Evolutionary conservation across 495 filamentous ascomycete species (phyloP).

Genomic region (Aspergillus steynii): DNA sequence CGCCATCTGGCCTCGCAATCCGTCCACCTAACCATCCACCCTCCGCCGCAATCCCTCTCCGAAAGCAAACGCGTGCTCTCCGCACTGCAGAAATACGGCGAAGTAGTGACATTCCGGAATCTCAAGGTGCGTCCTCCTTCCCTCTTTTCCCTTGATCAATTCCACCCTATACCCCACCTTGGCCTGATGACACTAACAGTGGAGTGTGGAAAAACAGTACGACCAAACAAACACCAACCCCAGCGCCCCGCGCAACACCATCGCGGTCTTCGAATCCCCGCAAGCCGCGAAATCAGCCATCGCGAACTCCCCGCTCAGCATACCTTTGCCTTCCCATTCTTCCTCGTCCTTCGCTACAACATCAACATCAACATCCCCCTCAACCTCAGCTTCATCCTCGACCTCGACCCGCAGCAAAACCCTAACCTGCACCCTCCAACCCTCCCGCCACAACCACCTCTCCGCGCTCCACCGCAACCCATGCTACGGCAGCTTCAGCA

Average conservation of each 20-base stretch:
- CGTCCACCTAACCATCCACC: conserved; percentile 65
- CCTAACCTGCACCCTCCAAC: conserved; percentile 28
- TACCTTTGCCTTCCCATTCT: conserved; percentile 16
- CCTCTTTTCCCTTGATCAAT: conserved; percentile 2
- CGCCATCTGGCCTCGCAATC: conserved; percentile 28
- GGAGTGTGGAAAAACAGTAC: conserved; percentile 11
- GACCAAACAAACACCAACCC: conserved; percentile 19
- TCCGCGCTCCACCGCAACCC: conserved; percentile 31
- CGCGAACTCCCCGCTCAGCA: conserved; percentile 33
- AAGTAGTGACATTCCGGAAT: conserved; percentile 74
- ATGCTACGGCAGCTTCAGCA: conserved; percentile 26
- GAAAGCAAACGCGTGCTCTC: conserved; percentile 73
- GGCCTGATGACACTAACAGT: no score
- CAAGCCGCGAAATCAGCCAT: conserved; percentile 36
- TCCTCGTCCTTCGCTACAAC: neutral
- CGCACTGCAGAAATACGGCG: conserved; percentile 72
- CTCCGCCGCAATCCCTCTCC: conserved; percentile 60
- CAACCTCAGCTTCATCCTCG: neutral
- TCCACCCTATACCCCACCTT: no score
- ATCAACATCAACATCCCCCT: conserved; percentile 8
- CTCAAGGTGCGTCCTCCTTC: conserved; percentile 53
- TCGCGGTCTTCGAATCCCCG: conserved; percentile 40
- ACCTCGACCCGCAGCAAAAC: conserved; percentile 1
- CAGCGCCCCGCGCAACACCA: conserved; percentile 12
- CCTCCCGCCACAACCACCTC: conserved; percentile 29